Base-by-base conservation (phyloP, 805 yeast species). In the Barnettozyma sp. region DNA sequence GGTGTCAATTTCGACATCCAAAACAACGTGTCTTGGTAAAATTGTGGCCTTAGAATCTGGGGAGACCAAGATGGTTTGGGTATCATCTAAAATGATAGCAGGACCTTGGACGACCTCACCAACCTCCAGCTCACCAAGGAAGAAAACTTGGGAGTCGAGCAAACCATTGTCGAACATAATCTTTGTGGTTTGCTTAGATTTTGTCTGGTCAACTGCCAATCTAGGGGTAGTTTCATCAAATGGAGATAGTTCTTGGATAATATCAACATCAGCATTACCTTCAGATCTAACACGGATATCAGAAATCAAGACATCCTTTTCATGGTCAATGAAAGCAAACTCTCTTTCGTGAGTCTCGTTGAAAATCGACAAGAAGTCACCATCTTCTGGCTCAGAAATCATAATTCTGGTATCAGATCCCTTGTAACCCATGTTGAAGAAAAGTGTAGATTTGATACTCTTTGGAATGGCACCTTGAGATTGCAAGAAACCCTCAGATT, bases 401-500 rank as follows among this genome's bases (percentile, higher is more conserved):
- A 66, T 56, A 33, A 68, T 56, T 44, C 64, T 65, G 13, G 74
- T 69, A 46, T 70, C 72, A 3, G 71, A 62, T 6, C 73, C 72
- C 33, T 54, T 60, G 44, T 65, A 68, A 32, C 70, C 59, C 68
- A 68, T 62, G 40, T 68, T 62, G 42, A 67, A 56, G 41, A 50
- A 59, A 7, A 60, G 53, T 3, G 42, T 42, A 6, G 48, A 39
- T 20, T 33, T 41, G 20, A 49, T 41, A 3, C 47, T 37, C 38
- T 59, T 62, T 12, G 42, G 34, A 32, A 40, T 27, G n/a, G 44
- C 49, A 34, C 58, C 50, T 54, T 60, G 44, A 40, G 46, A 17
- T 10, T 22, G 33, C n/a, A 50, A 38, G 3, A 37, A 34, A 5
- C 16, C 30, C 13, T 38, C 20, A 1, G 51, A 45, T 34, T 29